Percentiles rank a stretch among this genome's conserved stretches.
Conservation (phyloP, 164 flowering plant species). For the Aristolochia fimbriata region DNA sequence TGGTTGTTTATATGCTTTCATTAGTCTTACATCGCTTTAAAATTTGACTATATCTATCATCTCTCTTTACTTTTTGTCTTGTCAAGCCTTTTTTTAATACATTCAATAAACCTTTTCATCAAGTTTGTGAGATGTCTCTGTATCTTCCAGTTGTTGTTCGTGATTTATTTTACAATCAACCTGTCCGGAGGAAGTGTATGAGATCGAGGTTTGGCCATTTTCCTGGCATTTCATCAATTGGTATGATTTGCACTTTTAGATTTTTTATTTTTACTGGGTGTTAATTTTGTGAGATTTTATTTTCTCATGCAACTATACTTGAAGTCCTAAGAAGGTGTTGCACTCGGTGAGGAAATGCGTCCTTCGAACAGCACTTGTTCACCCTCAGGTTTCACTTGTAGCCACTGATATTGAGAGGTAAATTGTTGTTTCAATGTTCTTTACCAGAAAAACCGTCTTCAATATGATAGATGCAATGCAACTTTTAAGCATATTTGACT, state of each 20-base stretch:
- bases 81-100: neutral
- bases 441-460: neutral
- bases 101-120: too few relatives aligned
- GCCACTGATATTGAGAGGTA: slow-evolving; percentile 73
- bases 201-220: slow-evolving; percentile 53
- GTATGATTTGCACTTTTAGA: neutral
- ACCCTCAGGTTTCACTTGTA: slow-evolving; percentile 51
- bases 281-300: slow-evolving; percentile 12
- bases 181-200: slow-evolving; percentile 81
- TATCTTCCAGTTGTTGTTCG: slow-evolving; percentile 61
- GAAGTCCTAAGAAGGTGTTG: slow-evolving; percentile 75
- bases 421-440: slow-evolving; percentile 4
- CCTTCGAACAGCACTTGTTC: slow-evolving; percentile 64
- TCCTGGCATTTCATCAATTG: slow-evolving; percentile 1
- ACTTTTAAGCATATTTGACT: neutral
- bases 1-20: too few relatives aligned
- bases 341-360: slow-evolving; percentile 63
- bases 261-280: neutral
- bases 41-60: too few relatives aligned
- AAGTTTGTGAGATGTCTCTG: neutral
- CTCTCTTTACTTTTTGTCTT: too few relatives aligned
- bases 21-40: too few relatives aligned
- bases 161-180: slow-evolving; percentile 93
- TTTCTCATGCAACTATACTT: slow-evolving; percentile 8
- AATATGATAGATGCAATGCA: neutral